A percentile compares a stretch with the other conserved stretches of the same genome.
These are phyloP conservation scores for Perkinsus marinus DNA, from an alignment of 169 alveolate genomes.

Conservation along the genomic window DNA sequence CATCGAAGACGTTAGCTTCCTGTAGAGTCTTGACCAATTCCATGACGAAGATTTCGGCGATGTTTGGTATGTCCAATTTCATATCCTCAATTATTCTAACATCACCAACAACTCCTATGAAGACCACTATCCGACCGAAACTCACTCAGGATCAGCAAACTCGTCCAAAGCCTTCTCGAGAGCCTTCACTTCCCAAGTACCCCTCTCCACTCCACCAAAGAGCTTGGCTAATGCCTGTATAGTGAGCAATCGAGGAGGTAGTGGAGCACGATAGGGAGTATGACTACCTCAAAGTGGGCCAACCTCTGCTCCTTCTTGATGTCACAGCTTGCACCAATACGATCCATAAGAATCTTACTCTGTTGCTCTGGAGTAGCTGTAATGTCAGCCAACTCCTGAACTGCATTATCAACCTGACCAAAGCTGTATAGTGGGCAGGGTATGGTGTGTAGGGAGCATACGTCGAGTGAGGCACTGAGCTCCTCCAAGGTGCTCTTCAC, in stretches of 20 bases:
- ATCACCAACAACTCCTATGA: background rate
- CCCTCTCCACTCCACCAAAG: background rate
- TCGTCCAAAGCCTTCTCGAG: background rate
- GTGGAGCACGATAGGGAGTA: no score
- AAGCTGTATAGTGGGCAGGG: background rate
- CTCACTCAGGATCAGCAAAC: background rate
- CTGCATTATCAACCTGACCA: background rate
- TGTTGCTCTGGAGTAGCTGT: background rate
- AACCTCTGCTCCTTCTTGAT: background rate
- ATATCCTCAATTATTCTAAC: background rate
- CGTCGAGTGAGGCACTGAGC: background rate
- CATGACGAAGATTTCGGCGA: background rate
- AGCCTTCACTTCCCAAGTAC: background rate
- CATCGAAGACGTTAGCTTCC: background rate
- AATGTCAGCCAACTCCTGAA: background rate
- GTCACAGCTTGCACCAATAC: background rate
- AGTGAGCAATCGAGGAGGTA: background rate
- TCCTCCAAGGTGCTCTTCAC: background rate
- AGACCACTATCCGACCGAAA: background rate
- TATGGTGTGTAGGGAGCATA: background rate
- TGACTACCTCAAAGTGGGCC: background rate
- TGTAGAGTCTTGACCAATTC: background rate
- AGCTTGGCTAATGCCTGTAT: background rate
- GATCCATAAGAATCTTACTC: background rate
- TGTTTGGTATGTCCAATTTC: background rate